Evolutionary conservation across 1,139 yeast species (phyloP).

Genomic region (Lodderomyces pseudojiufengensis): DNA sequence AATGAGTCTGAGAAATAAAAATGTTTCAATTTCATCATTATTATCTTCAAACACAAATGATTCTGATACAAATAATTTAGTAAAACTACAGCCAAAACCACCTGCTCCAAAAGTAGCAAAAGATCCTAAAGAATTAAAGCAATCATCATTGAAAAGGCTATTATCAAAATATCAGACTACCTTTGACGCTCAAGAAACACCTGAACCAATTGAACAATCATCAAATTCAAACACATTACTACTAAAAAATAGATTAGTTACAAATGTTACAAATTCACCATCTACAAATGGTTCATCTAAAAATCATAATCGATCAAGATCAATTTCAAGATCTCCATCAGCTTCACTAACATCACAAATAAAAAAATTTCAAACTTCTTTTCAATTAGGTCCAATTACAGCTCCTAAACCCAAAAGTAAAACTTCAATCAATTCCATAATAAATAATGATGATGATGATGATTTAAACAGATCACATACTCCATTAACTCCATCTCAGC

Average conservation of each 20-base stretch:
- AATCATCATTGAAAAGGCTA: slow-evolving; percentile 14
- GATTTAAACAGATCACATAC: slow-evolving; percentile 6
- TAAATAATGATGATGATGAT: slow-evolving; percentile 30
- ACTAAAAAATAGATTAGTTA: slow-evolving; percentile 3
- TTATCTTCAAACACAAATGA: slow-evolving; percentile 3
- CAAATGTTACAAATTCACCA: slow-evolving; percentile 3
- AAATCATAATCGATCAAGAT: slow-evolving; percentile 10
- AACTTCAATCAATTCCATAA: slow-evolving; percentile 37
- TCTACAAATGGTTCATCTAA: slow-evolving; percentile 6
- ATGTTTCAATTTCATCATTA: slow-evolving; percentile 22
- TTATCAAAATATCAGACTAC: slow-evolving; percentile 25
- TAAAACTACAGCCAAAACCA: slow-evolving; percentile 1
- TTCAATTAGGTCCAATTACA: slow-evolving; percentile 15
- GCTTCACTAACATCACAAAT: slow-evolving; percentile 21
- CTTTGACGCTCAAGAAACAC: slow-evolving; percentile 15
- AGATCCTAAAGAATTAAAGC: slow-evolving; percentile 1
- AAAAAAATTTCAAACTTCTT: slow-evolving; percentile 31
- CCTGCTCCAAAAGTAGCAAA: slow-evolving; percentile 1
- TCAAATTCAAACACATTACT: not conserved
- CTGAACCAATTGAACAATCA: not conserved
- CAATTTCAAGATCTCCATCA: slow-evolving; percentile 16
- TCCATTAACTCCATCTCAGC: slow-evolving; percentile 10
- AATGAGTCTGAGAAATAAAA: not conserved
- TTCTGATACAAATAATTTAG: not conserved
- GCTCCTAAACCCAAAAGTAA: slow-evolving; percentile 18